Conservation (phyloP, 129 eudicot genomes). For the Chrysanthemum seticuspe region DNA sequence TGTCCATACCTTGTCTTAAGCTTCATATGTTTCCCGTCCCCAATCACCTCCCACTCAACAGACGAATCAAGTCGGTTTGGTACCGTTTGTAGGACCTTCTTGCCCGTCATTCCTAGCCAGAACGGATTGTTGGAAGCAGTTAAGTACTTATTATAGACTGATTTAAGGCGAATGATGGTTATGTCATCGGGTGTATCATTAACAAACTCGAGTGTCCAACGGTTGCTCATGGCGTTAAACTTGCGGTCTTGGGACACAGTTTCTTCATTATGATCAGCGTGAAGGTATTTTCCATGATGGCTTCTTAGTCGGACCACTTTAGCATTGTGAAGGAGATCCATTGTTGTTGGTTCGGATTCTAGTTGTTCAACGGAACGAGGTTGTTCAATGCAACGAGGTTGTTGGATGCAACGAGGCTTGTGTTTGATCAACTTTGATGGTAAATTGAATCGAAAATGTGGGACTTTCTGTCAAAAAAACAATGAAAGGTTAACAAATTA, state of each 20-base stretch:
- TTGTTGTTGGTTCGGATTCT: constrained; percentile 9
- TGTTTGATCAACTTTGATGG: constrained; percentile 21
- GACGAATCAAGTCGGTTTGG: constrained; percentile 62
- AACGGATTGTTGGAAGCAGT: constrained; percentile 69
- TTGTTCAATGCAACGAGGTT: too few species aligned
- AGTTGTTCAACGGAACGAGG: background rate
- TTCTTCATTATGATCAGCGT: constrained; percentile 62
- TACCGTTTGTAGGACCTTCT: constrained; percentile 56
- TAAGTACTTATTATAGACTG: constrained; percentile 59
- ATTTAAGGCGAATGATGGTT: constrained; percentile 61
- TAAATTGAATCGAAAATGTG: constrained; percentile 22
- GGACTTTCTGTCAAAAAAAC: constrained; percentile 21
- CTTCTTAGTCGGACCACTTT: constrained; percentile 60
- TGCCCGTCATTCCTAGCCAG: constrained; percentile 69
- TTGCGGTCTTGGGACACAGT: constrained; percentile 57
- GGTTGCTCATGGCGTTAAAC: constrained; percentile 35
- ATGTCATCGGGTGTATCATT: constrained; percentile 30
- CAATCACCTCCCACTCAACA: constrained; percentile 68
- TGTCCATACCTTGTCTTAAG: constrained; percentile 61
- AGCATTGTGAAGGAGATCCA: constrained; percentile 52
- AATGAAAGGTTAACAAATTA: background rate
- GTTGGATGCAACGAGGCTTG: constrained; percentile 1
- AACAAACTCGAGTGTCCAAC: constrained; percentile 67
- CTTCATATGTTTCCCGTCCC: constrained; percentile 46
- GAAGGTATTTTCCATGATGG: constrained; percentile 63